A percentile compares a stretch with the other conserved stretches of the same genome.
Evolutionary conservation across 2,329 filamentous ascomycete genomes (phyloP).

Genomic region (Fusarium nodosum): DNA sequence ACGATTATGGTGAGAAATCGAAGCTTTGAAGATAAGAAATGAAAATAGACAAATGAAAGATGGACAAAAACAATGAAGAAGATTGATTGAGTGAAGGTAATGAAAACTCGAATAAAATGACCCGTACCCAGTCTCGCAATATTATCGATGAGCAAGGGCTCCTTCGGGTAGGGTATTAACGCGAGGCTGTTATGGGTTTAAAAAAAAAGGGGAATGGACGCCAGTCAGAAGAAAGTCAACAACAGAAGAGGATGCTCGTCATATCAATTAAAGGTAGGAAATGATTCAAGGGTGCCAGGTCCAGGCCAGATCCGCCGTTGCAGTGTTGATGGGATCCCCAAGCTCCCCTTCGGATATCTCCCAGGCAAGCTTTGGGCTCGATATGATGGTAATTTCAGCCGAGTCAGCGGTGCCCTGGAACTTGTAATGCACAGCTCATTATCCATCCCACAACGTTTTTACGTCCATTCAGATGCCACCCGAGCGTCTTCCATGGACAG

Average conservation of each 20-base stretch:
- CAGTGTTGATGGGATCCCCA: constrained; percentile 32
- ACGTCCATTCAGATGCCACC: constrained; percentile 36
- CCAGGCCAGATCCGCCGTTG: constrained; percentile 30
- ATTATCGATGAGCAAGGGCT: constrained; percentile 38
- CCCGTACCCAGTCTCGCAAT: constrained; percentile 36
- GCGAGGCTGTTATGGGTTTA: constrained; percentile 32
- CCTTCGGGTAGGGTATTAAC: constrained; percentile 33
- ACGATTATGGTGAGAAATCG: background rate
- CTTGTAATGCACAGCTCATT: constrained; percentile 40
- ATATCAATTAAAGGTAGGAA: constrained; percentile 13
- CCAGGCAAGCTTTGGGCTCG: constrained; percentile 31
- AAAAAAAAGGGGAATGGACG: background rate
- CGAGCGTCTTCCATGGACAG: constrained; percentile 35
- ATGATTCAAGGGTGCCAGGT: constrained; percentile 18
- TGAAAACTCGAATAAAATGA: constrained; percentile 15
- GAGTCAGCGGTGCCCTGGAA: constrained; percentile 34
- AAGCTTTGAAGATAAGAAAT: background rate
- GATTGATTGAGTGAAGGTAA: constrained; percentile 21
- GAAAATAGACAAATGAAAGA: constrained; percentile 21
- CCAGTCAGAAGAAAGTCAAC: background rate
- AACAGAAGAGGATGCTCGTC: constrained; percentile 12
- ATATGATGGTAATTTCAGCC: constrained; percentile 41
- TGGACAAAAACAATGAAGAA: constrained; percentile 1
- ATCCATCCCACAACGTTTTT: constrained; percentile 23
- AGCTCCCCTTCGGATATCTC: constrained; percentile 30